Evolutionary conservation across 441 rosid genomes (phyloP).

Genomic region (Erysimum cheiri): DNA sequence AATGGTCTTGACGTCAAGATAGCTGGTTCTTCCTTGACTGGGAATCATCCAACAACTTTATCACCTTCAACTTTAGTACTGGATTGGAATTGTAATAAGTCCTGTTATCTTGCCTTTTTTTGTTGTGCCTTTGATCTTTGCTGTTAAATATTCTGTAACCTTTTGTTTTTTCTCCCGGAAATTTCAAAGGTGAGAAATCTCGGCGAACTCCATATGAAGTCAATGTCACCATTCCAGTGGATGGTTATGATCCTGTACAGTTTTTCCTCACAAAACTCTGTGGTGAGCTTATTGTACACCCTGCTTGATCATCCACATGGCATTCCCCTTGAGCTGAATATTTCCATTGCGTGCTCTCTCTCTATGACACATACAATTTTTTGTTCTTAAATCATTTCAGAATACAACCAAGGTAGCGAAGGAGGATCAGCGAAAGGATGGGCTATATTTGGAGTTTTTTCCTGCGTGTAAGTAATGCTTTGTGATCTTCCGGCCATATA

Average conservation of each 20-base stretch:
- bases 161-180: slow-evolving; percentile 24
- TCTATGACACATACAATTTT: slow-evolving; percentile 5
- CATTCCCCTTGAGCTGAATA: slow-evolving; percentile 8
- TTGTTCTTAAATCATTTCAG: slow-evolving; percentile 52
- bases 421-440: slow-evolving; percentile 76
- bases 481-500: slow-evolving; percentile 7
- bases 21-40: slow-evolving; percentile 72
- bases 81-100: slow-evolving; percentile 82
- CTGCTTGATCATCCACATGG: neutral
- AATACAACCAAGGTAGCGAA: slow-evolving; percentile 58
- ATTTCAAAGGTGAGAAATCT: slow-evolving; percentile 64
- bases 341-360: neutral
- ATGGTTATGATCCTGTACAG: slow-evolving; percentile 80
- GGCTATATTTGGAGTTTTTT: slow-evolving; percentile 87
- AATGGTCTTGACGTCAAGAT: slow-evolving; percentile 66
- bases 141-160: slow-evolving; percentile 32
- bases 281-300: slow-evolving; percentile 57
- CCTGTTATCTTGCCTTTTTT: slow-evolving; percentile 1
- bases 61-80: slow-evolving; percentile 74
- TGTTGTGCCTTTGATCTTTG: slow-evolving; percentile 18
- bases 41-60: slow-evolving; percentile 81
- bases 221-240: slow-evolving; percentile 75
- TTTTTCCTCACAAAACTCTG: slow-evolving; percentile 86
- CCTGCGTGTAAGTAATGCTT: slow-evolving; percentile 70
- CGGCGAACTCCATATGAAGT: slow-evolving; percentile 72